phyloP scores from a whole-genome alignment of 1,284 basidiomycete genomes.

The Trichosporon coremiiforme region DNA sequence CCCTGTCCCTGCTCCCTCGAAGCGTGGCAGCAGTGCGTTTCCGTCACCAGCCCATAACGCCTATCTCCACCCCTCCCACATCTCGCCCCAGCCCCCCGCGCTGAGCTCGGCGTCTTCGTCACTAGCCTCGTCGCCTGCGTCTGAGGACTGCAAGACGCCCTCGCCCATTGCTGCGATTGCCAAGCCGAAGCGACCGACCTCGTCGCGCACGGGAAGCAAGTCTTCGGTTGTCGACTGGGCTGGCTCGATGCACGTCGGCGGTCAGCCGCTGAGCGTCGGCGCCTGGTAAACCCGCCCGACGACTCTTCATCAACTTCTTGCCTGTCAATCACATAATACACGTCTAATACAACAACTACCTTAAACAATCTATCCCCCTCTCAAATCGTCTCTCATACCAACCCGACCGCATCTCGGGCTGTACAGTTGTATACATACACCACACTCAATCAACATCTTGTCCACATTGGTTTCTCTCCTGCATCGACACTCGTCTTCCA shows the following conservation, averaged over 20 bases:
- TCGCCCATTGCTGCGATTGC: conserved; percentile 45
- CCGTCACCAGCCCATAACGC: conserved; percentile 32
- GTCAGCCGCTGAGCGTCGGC: conserved; percentile 29
- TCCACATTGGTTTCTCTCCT: conserved; percentile 25
- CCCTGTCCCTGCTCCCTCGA: conserved; percentile 40
- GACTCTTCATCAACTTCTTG: not conserved
- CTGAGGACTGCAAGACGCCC: conserved; percentile 55
- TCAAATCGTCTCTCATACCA: conserved; percentile 18
- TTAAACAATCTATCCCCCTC: not conserved
- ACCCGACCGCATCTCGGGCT: conserved; percentile 18
- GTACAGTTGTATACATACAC: conserved; percentile 32
- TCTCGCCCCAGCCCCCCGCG: conserved; percentile 45
- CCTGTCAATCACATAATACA: conserved; percentile 14
- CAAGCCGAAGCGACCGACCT: conserved; percentile 27
- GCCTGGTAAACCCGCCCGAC: conserved; percentile 23
- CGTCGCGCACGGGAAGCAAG: conserved; percentile 24
- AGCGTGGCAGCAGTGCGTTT: conserved; percentile 25
- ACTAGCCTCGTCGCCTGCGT: conserved; percentile 50
- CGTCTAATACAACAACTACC: not conserved
- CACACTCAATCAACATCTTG: conserved; percentile 25
- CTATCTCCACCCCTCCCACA: conserved; percentile 32
- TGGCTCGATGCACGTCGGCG: conserved; percentile 24
- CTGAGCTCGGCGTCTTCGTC: conserved; percentile 50
- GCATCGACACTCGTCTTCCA: conserved; percentile 26
- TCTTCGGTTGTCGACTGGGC: conserved; percentile 26